These are phyloP conservation scores for Neurospora tetraspora DNA, from an alignment of 495 filamentous ascomycete genomes.

Conservation along the genomic window DNA sequence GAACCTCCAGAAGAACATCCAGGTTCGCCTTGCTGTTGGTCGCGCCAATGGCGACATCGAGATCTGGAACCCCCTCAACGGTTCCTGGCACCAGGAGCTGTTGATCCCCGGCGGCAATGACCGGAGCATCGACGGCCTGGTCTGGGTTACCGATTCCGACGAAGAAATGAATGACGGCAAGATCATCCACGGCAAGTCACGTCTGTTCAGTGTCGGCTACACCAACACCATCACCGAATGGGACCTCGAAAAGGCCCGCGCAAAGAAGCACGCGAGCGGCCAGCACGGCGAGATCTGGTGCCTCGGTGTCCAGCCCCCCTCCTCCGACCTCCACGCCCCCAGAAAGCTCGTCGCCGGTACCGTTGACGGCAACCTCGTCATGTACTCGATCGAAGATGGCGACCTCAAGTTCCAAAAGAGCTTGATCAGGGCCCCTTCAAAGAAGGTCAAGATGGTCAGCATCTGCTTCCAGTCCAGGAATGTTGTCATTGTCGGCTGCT, in stretches of 20 bases:
- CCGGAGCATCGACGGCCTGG: slow-evolving; percentile 78
- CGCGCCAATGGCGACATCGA: slow-evolving; percentile 94
- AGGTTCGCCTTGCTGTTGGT: slow-evolving; percentile 74
- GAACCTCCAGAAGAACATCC: slow-evolving; percentile 31
- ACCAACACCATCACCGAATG: slow-evolving; percentile 89
- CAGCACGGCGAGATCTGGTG: slow-evolving; percentile 98
- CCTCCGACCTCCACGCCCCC: neutral
- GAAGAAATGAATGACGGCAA: slow-evolving; percentile 51
- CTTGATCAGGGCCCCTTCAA: slow-evolving; percentile 61
- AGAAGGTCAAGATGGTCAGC: slow-evolving; percentile 78
- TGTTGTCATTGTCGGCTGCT: slow-evolving; percentile 78
- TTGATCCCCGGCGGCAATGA: slow-evolving; percentile 76
- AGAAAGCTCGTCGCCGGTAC: slow-evolving; percentile 74
- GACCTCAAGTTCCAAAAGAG: slow-evolving; percentile 63
- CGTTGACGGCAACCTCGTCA: slow-evolving; percentile 78
- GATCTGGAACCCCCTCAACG: slow-evolving; percentile 89
- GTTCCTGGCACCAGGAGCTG: slow-evolving; percentile 83
- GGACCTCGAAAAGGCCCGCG: slow-evolving; percentile 70
- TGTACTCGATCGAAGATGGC: slow-evolving; percentile 74
- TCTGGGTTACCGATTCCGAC: slow-evolving; percentile 82
- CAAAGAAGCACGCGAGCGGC: slow-evolving; percentile 72
- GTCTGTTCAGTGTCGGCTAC: slow-evolving; percentile 94
- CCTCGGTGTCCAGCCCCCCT: slow-evolving; percentile 72
- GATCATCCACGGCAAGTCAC: slow-evolving; percentile 58
- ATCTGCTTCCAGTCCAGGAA: slow-evolving; percentile 78